Evolutionary conservation across 202 grass and related monocot species (phyloP).

Genomic region (Schoenoplectus tabernaemontani): DNA sequence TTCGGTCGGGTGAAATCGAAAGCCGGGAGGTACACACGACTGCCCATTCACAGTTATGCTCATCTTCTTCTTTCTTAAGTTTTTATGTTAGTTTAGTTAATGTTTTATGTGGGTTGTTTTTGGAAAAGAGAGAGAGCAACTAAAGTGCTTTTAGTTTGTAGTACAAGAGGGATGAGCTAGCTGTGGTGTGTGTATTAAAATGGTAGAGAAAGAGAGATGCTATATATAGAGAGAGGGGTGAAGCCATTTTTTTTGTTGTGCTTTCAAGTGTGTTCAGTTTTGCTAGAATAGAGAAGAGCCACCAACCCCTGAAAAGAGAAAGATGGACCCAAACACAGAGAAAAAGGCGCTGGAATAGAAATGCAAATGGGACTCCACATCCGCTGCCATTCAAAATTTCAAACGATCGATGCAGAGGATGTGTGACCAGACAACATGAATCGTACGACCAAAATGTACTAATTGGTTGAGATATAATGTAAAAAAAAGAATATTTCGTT

Average conservation of each 20-base stretch:
- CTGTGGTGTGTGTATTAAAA: conserved; percentile 20
- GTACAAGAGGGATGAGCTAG: conserved; percentile 40
- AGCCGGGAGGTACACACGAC: conserved; percentile 86
- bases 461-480: no score
- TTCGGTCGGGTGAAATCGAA: conserved; percentile 95
- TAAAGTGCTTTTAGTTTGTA: conserved; percentile 5
- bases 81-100: not conserved
- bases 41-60: conserved; percentile 95
- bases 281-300: conserved; percentile 53
- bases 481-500: no score
- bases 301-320: conserved; percentile 68
- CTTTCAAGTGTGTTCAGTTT: conserved; percentile 70
- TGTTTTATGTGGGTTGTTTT: not conserved
- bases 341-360: not conserved
- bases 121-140: not conserved
- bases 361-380: not conserved
- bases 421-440: no score
- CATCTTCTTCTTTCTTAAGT: conserved; percentile 24
- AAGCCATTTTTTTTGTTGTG: conserved; percentile 7
- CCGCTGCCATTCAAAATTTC: not conserved
- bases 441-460: no score
- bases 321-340: conserved; percentile 4
- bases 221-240: conserved; percentile 60
- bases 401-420: not conserved
- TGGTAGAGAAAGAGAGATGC: conserved; percentile 42